Base-by-base conservation (phyloP, 1,284 basidiomycete species). In the Fomitopsis palustris region DNA sequence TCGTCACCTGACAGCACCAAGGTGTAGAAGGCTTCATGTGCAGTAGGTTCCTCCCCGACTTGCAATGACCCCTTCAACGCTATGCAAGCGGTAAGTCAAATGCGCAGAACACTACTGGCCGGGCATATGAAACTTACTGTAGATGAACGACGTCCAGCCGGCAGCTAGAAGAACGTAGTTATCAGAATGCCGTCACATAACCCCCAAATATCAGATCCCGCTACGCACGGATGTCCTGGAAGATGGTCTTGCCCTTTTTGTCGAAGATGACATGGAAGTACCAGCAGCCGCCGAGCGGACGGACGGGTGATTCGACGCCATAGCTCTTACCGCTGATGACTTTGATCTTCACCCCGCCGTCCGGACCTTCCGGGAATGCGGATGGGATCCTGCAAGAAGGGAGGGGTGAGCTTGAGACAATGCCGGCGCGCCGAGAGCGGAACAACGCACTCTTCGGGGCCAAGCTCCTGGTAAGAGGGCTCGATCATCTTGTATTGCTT, bases 211-310 rank as follows among this genome's bases (percentile, higher is more conserved):
- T 45, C 42, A 17, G 31, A 33, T n/a, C 8, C 3, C 42, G 37
- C 39, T 23, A 77, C 88, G 75, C 73, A 81, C 95, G 95, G 47
- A 98, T 80, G 4, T 88, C 82, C 70, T 97, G 95, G 78, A 93
- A 97, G 19, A 94, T 81, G 17, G 75, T 78, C n/a, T 80, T 79
- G 4, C 84, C 85, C 23, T 86, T 81, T 59, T 81, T 81, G 56
- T 81, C 78, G 70, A 96, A 88, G 60, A 78, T 84, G 61, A 92
- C 77, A 71, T 97, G 94, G 77, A 96, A 88, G 74, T 88, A 98
- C 90, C 93, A 95, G 74, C 95, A 96, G 2, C 94, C 95, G 16
- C 95, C 95, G 4, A 96, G 84, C 0, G 93, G 91, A 55, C 90
- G 80, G 29, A 98, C 95, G 19, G 94, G 94, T 2, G 93, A 95